These are phyloP conservation scores for Gardenia jasminoides DNA, from an alignment of 257 asterid genomes.

Conservation along the genomic window DNA sequence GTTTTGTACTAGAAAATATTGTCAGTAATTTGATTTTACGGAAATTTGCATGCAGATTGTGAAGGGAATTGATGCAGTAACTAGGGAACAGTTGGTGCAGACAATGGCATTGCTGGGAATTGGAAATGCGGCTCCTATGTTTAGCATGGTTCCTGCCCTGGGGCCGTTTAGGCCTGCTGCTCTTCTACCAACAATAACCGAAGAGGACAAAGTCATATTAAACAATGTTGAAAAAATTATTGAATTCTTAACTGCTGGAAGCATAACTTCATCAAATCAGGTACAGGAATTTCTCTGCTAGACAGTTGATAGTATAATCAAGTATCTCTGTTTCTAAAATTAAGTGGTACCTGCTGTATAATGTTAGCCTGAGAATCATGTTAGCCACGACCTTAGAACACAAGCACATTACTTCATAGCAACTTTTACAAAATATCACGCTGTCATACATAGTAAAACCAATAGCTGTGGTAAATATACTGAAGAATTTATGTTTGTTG, in stretches of 20 bases:
- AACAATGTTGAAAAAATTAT: constrained; percentile 83
- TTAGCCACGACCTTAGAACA: neutral
- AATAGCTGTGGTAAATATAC: neutral
- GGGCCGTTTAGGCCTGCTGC: constrained; percentile 85
- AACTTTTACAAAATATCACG: neutral
- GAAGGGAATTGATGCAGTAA: constrained; percentile 93
- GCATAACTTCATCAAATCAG: constrained; percentile 55
- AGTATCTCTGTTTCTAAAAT: neutral
- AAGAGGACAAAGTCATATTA: constrained; percentile 82
- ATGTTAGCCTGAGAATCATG: neutral
- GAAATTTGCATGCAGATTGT: constrained; percentile 60
- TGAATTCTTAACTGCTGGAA: constrained; percentile 76
- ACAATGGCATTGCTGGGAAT: constrained; percentile 68
- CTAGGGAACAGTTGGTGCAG: constrained; percentile 92
- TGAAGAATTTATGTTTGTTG: neutral
- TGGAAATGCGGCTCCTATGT: constrained; percentile 63
- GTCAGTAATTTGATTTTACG: constrained; percentile 15
- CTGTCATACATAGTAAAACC: neutral
- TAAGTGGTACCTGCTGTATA: neutral
- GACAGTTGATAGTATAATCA: neutral
- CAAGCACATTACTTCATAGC: neutral
- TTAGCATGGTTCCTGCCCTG: constrained; percentile 82
- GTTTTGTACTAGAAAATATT: constrained; percentile 10
- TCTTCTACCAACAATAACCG: constrained; percentile 78
- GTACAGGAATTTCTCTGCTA: constrained; percentile 34